phyloP scores from a whole-genome alignment of 2,329 filamentous ascomycete genomes.

The Aspergillus sclerotialis region DNA sequence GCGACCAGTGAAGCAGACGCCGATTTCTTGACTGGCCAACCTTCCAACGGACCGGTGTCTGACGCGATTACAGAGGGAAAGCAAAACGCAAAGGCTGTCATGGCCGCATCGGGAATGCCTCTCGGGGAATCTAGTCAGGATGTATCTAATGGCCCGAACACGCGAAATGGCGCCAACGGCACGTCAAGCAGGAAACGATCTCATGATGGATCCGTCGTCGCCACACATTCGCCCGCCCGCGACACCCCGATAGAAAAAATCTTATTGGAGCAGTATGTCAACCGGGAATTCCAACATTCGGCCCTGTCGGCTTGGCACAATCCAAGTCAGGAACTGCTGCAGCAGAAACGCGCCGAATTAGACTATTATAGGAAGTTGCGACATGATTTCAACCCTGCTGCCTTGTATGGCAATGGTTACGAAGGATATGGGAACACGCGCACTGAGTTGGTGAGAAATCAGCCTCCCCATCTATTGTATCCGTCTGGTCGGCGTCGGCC shows the following conservation, averaged over 20 bases:
- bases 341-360: conserved; percentile 59
- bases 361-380: conserved; percentile 63
- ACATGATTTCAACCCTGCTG: conserved; percentile 52
- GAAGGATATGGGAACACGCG: conserved; percentile 80
- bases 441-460: conserved; percentile 60
- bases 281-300: conserved; percentile 55
- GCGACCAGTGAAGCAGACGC: conserved; percentile 15
- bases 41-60: conserved; percentile 19
- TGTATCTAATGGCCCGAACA: conserved; percentile 21
- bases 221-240: conserved; percentile 32
- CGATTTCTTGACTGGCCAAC: conserved; percentile 16
- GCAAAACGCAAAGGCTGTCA: conserved; percentile 52
- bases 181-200: conserved; percentile 51
- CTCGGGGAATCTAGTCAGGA: conserved; percentile 21
- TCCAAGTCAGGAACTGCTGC: conserved; percentile 51
- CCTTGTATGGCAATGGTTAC: conserved; percentile 66
- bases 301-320: conserved; percentile 47
- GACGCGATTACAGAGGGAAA: conserved; percentile 53
- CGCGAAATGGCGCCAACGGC: conserved; percentile 41
- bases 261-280: conserved; percentile 57
- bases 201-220: conserved; percentile 51
- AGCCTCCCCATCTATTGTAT: conserved; percentile 66
- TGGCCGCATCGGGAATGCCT: conserved; percentile 45
- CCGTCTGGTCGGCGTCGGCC: conserved; percentile 68
- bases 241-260: conserved; percentile 42